Percentiles rank a stretch among this genome's conserved stretches.
phyloP scores from a whole-genome alignment of 1,284 basidiomycete species.

The Ganoderma sinense region DNA sequence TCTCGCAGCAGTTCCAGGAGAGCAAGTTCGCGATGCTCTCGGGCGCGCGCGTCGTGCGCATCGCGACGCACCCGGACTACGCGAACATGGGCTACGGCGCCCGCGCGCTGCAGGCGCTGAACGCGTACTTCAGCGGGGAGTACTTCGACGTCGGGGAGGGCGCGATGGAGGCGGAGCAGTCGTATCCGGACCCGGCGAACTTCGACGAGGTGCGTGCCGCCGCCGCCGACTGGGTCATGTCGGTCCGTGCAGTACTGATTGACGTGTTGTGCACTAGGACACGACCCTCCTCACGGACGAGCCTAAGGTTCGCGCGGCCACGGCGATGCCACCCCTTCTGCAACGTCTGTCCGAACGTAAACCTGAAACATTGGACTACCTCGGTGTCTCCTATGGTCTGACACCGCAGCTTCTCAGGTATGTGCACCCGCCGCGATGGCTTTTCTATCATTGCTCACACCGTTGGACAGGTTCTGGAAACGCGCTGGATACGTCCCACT shows the following conservation, averaged over 20 bases:
- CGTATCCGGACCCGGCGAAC: constrained; percentile 67
- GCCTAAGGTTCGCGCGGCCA: constrained; percentile 77
- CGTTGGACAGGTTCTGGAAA: constrained; percentile 87
- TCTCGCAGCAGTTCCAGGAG: constrained; percentile 98
- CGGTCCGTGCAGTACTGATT: not conserved
- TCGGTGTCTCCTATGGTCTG: constrained; percentile 96
- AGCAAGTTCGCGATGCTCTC: constrained; percentile 92
- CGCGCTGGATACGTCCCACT: constrained; percentile 90
- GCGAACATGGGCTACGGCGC: constrained; percentile 97
- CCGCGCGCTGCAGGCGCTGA: constrained; percentile 88
- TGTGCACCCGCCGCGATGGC: constrained; percentile 12
- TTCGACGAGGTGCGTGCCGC: constrained; percentile 63
- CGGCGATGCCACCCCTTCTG: constrained; percentile 92
- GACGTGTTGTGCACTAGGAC: constrained; percentile 36
- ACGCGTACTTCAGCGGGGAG: constrained; percentile 93
- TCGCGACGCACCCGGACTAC: constrained; percentile 98
- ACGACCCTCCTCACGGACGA: constrained; percentile 75
- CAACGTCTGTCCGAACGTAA: constrained; percentile 91
- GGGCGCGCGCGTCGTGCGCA: constrained; percentile 91
- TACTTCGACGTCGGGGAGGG: constrained; percentile 88
- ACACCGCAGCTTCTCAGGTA: constrained; percentile 87
- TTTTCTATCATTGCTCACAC: not conserved
- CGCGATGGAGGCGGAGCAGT: constrained; percentile 56
- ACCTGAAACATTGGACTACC: constrained; percentile 92
- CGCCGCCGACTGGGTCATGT: not conserved